Percentiles rank a stretch among this genome's conserved stretches.
These are phyloP conservation scores for Rosa lucieae DNA, from an alignment of 306 rosid genomes.

Conservation along the genomic window DNA sequence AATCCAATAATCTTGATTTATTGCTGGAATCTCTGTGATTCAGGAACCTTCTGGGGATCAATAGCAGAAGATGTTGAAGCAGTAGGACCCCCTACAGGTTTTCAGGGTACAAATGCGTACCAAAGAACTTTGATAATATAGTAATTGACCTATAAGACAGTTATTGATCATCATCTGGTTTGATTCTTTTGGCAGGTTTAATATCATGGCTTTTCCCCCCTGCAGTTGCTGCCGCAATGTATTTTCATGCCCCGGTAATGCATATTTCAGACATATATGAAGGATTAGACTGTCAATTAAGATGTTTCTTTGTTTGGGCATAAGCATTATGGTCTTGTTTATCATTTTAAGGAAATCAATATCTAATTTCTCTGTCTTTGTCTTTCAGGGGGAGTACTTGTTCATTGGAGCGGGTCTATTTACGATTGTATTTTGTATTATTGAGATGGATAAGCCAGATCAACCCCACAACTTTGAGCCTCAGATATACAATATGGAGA, in stretches of 20 bases:
- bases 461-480: slow-evolving; percentile 94
- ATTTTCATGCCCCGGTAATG: slow-evolving; percentile 78
- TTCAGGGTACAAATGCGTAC: slow-evolving; percentile 59
- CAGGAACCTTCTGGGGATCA: slow-evolving; percentile 81
- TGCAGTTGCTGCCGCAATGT: slow-evolving; percentile 74
- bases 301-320: neutral
- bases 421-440: slow-evolving; percentile 72
- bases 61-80: slow-evolving; percentile 53
- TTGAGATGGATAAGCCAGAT: slow-evolving; percentile 97
- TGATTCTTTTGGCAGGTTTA: slow-evolving; percentile 50
- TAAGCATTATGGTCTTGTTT: neutral
- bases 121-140: slow-evolving; percentile 3
- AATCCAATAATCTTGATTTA: neutral
- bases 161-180: slow-evolving; percentile 1
- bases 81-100: slow-evolving; percentile 86
- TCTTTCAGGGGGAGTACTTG: slow-evolving; percentile 79
- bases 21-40: slow-evolving; percentile 1
- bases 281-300: slow-evolving; percentile 6
- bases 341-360: slow-evolving; percentile 1
- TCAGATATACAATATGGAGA: slow-evolving; percentile 91
- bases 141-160: neutral
- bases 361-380: neutral
- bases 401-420: slow-evolving; percentile 82
- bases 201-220: slow-evolving; percentile 93
- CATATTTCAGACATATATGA: neutral